These are phyloP conservation scores for Colletotrichum sp. DNA, from an alignment of 2,329 filamentous ascomycete species.

Conservation along the genomic window DNA sequence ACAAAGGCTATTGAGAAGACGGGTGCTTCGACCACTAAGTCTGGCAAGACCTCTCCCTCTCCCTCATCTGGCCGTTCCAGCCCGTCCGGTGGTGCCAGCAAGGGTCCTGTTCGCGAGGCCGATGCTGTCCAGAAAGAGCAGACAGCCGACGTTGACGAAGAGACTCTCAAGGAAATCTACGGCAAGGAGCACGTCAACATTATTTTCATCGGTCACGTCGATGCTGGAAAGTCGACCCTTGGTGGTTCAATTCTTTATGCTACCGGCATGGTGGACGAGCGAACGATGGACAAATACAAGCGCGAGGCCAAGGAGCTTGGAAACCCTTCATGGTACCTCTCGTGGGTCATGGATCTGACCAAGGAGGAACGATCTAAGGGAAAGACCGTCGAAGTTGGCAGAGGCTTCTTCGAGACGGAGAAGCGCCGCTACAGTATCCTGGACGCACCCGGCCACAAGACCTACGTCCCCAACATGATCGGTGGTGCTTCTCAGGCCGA, in stretches of 20 bases:
- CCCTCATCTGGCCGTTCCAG: constrained; percentile 86
- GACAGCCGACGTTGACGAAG: constrained; percentile 71
- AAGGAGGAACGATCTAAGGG: constrained; percentile 96
- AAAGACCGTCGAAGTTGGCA: constrained; percentile 96
- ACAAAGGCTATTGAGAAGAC: constrained; percentile 92
- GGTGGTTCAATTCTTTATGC: constrained; percentile 92
- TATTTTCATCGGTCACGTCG: constrained; percentile 97
- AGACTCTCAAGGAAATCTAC: constrained; percentile 90
- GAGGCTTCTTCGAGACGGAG: constrained; percentile 96
- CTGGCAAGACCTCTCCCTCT: constrained; percentile 79
- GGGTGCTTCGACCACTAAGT: constrained; percentile 61
- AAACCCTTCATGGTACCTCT: constrained; percentile 98
- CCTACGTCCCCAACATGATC: constrained; percentile 98
- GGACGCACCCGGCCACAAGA: constrained; percentile 97
- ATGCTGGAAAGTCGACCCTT: constrained; percentile 96
- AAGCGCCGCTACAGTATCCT: constrained; percentile 96
- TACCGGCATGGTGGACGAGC: constrained; percentile 99
- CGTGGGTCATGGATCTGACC: constrained; percentile 96
- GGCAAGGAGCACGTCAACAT: constrained; percentile 94
- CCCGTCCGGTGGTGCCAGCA: constrained; percentile 68
- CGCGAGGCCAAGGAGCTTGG: constrained; percentile 94
- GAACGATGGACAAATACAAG: constrained; percentile 98
- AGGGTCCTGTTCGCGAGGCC: constrained; percentile 63
- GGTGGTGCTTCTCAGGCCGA: constrained; percentile 92
- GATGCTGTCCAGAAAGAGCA: constrained; percentile 87